Evolutionary conservation across 2,329 filamentous ascomycete genomes (phyloP), one percentile per base, ranked within the genome.

Genomic region (Talaromyces sp.): DNA sequence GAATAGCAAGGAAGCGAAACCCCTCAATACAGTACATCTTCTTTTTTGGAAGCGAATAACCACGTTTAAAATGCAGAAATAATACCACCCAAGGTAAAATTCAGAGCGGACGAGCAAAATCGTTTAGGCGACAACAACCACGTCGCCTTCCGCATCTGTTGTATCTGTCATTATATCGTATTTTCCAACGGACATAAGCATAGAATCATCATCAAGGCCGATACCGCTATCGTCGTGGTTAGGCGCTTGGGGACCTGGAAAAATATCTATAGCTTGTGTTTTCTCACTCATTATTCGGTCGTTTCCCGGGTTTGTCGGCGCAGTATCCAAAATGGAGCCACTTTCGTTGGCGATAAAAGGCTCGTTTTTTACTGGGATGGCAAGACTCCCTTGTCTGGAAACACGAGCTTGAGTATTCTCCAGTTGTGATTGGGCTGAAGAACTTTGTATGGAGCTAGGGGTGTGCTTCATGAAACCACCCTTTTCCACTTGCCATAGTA

Each of bases 401-500:
- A 69, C n/a, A 27, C 31, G 69, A 10, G 65, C 47, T 19, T 68
- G 43, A 33, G 64, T 67, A 37, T 72, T 69, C 14, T 65, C 67
- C 19, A 67, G 33, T 27, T 70, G 70, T 63, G 76, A 70, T 0
- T 69, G 49, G 7, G 67, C 69, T 54, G 74, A 69, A 1, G 64
- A 69, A 49, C 68, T 72, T 54, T 74, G 74, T 58, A 77, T 66
- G 27, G 74, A 73, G 50, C 71, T 73, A 1, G 79, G 79, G 2
- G 77, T 76, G 67, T 83, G 82, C 37, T 83, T 83, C 81, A 97
- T 88, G 74, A 97, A 97, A 0, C 94, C 94, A 60, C 93, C 94
- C 71, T 93, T 89, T 72, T 96, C 92, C 0, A 92, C 92, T 70
- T 97, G 83, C 85, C 96, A 97, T 65, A 90, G 85, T 59, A 93